These are phyloP conservation scores for Strobilomyces echinocephalus DNA, from an alignment of 768 basidiomycete species.

Conservation along the genomic window DNA sequence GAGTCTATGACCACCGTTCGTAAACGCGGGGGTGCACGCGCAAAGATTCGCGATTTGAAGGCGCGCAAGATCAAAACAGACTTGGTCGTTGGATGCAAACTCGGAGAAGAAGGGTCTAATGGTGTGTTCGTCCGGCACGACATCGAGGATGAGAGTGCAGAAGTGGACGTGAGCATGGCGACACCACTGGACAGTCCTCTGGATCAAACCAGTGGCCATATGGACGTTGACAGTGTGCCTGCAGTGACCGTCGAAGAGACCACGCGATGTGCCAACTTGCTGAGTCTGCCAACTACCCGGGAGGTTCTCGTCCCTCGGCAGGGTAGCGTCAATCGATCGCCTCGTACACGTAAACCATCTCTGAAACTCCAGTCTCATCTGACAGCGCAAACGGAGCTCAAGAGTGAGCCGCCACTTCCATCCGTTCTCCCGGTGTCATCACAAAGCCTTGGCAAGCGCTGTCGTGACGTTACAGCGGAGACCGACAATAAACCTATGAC, in stretches of 20 bases:
- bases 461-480: slow-evolving; percentile 18
- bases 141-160: slow-evolving; percentile 54
- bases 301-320: slow-evolving; percentile 5
- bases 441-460: slow-evolving; percentile 26
- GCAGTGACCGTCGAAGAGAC: neutral
- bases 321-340: slow-evolving; percentile 10
- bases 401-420: slow-evolving; percentile 5
- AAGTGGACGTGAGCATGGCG: slow-evolving; percentile 51
- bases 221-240: slow-evolving; percentile 15
- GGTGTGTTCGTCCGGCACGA: slow-evolving; percentile 55
- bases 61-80: slow-evolving; percentile 41
- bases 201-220: slow-evolving; percentile 3
- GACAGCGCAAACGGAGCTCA: slow-evolving; percentile 7
- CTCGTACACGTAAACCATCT: slow-evolving; percentile 30
- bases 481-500: slow-evolving; percentile 14
- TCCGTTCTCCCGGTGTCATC: slow-evolving; percentile 11
- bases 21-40: slow-evolving; percentile 42
- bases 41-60: slow-evolving; percentile 55
- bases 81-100: slow-evolving; percentile 29
- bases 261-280: neutral
- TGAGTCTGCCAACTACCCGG: neutral
- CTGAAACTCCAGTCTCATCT: slow-evolving; percentile 27
- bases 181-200: slow-evolving; percentile 15
- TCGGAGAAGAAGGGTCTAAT: slow-evolving; percentile 26
- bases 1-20: slow-evolving; percentile 14